Evolutionary conservation across 768 basidiomycete species (phyloP), one percentile per base, ranked within the genome.

Genomic region (Boletus pseudo-olivaceus): DNA sequence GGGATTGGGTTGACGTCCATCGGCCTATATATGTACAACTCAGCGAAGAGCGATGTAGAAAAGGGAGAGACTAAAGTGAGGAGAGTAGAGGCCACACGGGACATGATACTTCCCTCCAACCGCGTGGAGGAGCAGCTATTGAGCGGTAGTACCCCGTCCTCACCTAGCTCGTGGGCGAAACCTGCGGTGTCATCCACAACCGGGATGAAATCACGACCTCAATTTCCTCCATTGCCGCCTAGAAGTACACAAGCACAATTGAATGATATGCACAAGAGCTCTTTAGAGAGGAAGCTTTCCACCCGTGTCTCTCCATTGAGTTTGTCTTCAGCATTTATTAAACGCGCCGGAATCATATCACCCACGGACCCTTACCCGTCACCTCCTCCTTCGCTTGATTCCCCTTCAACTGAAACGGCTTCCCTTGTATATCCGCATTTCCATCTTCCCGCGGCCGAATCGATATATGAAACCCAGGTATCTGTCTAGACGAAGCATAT

Each of bases 11-110:
- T 97, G 74, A 97, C 97, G 0, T 98, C 94, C 61, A 72, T 81
- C 15, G 97, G 97, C 0, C 75, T 99, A 40, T 98, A 87, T 75
- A 85, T 98, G 87, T 99, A 99, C 75, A 97, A 99, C 75, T 82
- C 82, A 44, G 90, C 96, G 35, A 99, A 97, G 72, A 75, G 81
- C 23, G 94, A 97, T 61, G 92, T 98, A 11, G 94, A 92, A 65
- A 84, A 82, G 63, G 96, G 96, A 32, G 97, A 99, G 77, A 88
- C 87, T 69, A 88, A 86, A 73, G 80, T 93, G 76, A 76, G 88
- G 54, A 75, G 88, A 51, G 82, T 91, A 17, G 88, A 90, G 62
- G 88, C 87, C 3, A 79, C 81, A 34, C 76, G 82, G 49, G 84
- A 86, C 33, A 67, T 89, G 65, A 76, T 82, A 69, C 74, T 93